A percentile compares a stretch with the other conserved stretches of the same genome.
Conservation (phyloP, 2,329 filamentous ascomycete genomes). For the Coniochaeta sp. region DNA sequence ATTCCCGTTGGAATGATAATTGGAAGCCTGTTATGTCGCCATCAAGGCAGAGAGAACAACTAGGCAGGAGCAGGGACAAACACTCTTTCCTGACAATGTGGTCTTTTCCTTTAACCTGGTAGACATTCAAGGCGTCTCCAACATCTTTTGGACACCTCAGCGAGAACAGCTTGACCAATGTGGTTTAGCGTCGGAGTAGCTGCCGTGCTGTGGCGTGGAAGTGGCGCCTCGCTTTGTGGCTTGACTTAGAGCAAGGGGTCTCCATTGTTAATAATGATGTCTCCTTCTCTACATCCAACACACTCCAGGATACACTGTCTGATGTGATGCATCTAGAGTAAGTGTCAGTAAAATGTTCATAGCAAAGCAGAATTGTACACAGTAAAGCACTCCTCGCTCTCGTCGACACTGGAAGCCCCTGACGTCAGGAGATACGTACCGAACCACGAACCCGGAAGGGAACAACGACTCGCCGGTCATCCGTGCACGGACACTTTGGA, state of each 20-base stretch:
- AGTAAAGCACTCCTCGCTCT: too few relatives aligned
- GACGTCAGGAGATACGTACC: conserved; percentile 1
- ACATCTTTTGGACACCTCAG: conserved; percentile 18
- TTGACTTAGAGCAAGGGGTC: background rate
- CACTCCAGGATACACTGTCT: too few relatives aligned
- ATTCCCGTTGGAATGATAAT: background rate
- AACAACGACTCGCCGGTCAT: background rate
- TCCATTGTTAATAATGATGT: too few relatives aligned
- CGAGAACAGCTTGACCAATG: conserved; percentile 12
- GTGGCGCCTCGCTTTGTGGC: background rate
- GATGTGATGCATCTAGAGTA: too few relatives aligned
- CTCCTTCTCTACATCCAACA: too few relatives aligned
- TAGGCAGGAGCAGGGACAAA: background rate
- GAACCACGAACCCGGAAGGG: background rate
- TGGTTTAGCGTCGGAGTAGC: conserved; percentile 11
- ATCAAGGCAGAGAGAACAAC: background rate
- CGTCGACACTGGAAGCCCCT: too few relatives aligned
- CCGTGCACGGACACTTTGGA: background rate
- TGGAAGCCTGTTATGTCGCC: background rate
- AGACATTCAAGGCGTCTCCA: too few relatives aligned
- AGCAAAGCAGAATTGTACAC: too few relatives aligned
- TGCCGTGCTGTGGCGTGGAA: conserved; percentile 2
- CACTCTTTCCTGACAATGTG: background rate
- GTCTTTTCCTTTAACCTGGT: background rate
- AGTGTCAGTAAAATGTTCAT: too few relatives aligned